Base-by-base conservation (phyloP, 306 rosid species). In the Inga oerstediana region DNA sequence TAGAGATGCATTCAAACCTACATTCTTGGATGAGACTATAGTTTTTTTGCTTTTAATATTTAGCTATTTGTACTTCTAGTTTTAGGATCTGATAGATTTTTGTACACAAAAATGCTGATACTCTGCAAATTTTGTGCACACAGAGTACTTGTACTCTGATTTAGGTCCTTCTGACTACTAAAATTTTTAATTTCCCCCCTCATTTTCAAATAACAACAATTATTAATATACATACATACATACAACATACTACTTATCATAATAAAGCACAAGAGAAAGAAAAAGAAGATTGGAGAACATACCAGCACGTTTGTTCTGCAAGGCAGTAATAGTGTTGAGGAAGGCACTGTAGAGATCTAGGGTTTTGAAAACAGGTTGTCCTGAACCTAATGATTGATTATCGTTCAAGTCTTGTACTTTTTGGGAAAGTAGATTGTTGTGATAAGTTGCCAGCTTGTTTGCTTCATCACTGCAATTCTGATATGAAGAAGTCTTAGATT, bases 391-490 rank as follows among this genome's bases (percentile, higher is more conserved):
- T 68, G 43, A 41, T 59, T 22, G 34, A 59, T 59, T 59, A 1
- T 59, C 11, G 66, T 85, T 90, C 39, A 90, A 39, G 27, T 84
- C 35, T 64, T 64, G 35, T 27, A 92, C 52, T 3, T 43, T 45
- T 52, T 88, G 83, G 9, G 71, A 51, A 66, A 90, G 24, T 72
- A 72, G 1, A 17, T 83, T 30, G 88, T 85, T 89, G 85, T 92
- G 97, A 70, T 37, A 27, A 37, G 8, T 2, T 1, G 93, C 70
- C 46, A 86, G 66, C 11, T 6, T 7, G 81, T 89, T 91, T 22
- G 71, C 32, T 51, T 24, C 0, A 0, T 44, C 79, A 61, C 75
- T 19, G 44, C 90, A 87, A 0, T 3, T 32, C n/a, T 67, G 69
- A 48, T 61, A 85, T 0, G 85, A 79, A 72, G 66, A 58, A 49